These are phyloP conservation scores for Gyrodon lividus DNA, from an alignment of 768 basidiomycete species.

Conservation along the genomic window DNA sequence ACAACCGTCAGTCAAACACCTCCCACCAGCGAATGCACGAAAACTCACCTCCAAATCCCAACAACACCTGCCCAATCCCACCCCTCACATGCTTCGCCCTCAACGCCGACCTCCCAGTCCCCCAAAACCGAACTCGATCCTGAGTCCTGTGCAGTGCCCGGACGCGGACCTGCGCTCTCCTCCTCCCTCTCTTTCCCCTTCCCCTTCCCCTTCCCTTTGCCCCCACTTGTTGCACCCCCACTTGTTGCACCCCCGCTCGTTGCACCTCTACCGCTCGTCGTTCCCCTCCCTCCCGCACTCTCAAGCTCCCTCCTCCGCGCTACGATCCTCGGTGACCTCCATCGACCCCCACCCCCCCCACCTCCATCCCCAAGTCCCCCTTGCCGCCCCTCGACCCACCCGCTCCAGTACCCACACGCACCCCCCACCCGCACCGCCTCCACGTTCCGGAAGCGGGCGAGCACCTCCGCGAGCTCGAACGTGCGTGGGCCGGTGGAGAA, in stretches of 20 bases:
- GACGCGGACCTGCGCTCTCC: too few relatives aligned
- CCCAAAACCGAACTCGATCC: too few relatives aligned
- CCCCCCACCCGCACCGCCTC: slow-evolving; percentile 42
- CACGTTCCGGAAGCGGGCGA: slow-evolving; percentile 30
- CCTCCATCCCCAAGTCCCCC: background rate
- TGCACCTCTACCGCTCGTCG: background rate
- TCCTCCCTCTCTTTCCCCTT: too few relatives aligned
- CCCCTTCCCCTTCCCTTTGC: slow-evolving; percentile 22
- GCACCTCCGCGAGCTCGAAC: slow-evolving; percentile 21
- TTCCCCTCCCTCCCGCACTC: background rate
- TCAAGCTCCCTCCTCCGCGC: slow-evolving; percentile 12
- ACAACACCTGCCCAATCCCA: slow-evolving; percentile 62
- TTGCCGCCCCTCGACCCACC: slow-evolving; percentile 20
- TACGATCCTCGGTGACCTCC: slow-evolving; percentile 19
- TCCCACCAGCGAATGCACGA: too few relatives aligned
- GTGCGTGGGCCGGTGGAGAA: background rate
- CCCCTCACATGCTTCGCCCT: slow-evolving; percentile 34
- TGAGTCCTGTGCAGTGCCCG: background rate
- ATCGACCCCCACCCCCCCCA: background rate
- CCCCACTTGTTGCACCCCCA: background rate
- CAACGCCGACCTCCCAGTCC: slow-evolving; percentile 23
- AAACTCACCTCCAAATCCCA: slow-evolving; percentile 52
- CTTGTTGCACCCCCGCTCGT: background rate
- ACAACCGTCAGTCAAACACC: slow-evolving; percentile 10
- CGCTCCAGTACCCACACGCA: slow-evolving; percentile 41